A percentile compares a stretch with the other conserved stretches of the same genome.
phyloP scores from a whole-genome alignment of 108 stramenopile species.

The Cyclotella baltica region DNA sequence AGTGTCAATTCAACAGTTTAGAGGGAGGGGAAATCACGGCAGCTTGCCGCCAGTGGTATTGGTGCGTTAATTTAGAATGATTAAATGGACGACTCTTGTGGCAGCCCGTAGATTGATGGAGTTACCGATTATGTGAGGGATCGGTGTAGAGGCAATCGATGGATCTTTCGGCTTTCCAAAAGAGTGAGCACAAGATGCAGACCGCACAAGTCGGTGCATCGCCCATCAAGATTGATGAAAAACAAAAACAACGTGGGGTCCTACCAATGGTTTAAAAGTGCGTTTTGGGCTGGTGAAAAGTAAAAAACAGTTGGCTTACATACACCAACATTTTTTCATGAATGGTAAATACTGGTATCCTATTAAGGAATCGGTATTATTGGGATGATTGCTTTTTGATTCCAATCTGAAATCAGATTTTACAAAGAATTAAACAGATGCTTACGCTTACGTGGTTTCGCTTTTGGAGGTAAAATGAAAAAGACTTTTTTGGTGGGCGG shows the following conservation, averaged over 20 bases:
- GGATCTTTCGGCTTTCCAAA: background rate
- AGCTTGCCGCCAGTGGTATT: constrained; percentile 18
- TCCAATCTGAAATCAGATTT: too few species aligned
- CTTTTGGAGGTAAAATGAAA: too few species aligned
- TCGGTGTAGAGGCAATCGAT: background rate
- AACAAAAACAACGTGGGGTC: background rate
- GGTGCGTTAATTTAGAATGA: background rate
- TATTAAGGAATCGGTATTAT: too few species aligned
- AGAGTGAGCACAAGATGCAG: too few species aligned
- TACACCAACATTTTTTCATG: background rate
- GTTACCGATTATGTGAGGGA: too few species aligned
- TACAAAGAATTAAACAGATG: too few species aligned
- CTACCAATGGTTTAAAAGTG: background rate
- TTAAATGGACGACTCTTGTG: background rate
- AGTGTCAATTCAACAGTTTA: constrained; percentile 58
- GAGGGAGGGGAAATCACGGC: constrained; percentile 30
- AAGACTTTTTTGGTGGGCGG: too few species aligned
- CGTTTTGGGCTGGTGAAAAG: background rate
- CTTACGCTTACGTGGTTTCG: too few species aligned
- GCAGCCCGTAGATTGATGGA: too few species aligned
- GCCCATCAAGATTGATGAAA: background rate
- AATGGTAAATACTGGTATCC: background rate
- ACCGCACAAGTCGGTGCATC: background rate
- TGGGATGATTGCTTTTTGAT: too few species aligned
- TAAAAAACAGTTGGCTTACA: constrained; percentile 7